Conservation (phyloP, 306 rosid species). For the Prunus padus region DNA sequence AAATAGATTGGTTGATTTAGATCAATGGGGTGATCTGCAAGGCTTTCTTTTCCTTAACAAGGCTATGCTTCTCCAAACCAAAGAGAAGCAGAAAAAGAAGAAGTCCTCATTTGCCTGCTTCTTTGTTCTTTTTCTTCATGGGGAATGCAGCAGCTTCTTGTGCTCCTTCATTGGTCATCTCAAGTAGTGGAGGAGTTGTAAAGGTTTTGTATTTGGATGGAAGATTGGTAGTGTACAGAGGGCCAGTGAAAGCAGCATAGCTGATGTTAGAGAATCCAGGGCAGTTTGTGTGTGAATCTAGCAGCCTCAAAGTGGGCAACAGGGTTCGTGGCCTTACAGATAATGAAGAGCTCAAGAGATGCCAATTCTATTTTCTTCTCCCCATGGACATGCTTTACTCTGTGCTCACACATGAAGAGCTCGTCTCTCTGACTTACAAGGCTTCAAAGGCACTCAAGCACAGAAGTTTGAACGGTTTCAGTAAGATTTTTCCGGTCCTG, state of each 20-base stretch:
- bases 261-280: constrained; percentile 62
- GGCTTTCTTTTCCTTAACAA: too few species aligned
- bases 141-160: constrained; percentile 75
- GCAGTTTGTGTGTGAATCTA: constrained; percentile 70
- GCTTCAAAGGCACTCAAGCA: constrained; percentile 62
- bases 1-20: too few species aligned
- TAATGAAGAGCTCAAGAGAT: constrained; percentile 53
- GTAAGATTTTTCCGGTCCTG: constrained; percentile 68
- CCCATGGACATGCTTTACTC: constrained; percentile 88
- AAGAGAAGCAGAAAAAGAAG: neutral
- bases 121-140: constrained; percentile 45
- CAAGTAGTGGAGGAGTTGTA: constrained; percentile 30
- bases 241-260: constrained; percentile 67
- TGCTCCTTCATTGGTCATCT: constrained; percentile 48
- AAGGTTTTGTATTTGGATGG: constrained; percentile 61
- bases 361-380: constrained; percentile 68
- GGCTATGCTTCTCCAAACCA: too few species aligned
- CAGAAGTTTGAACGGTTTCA: constrained; percentile 47
- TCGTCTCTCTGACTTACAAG: constrained; percentile 55
- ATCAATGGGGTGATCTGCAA: too few species aligned
- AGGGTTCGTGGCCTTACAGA: constrained; percentile 75
- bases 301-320: constrained; percentile 63
- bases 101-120: neutral
- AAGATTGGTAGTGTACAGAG: constrained; percentile 47
- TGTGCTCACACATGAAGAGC: constrained; percentile 74